phyloP scores from a whole-genome alignment of 2,329 filamentous ascomycete genomes.

The Penicillium expansum region DNA sequence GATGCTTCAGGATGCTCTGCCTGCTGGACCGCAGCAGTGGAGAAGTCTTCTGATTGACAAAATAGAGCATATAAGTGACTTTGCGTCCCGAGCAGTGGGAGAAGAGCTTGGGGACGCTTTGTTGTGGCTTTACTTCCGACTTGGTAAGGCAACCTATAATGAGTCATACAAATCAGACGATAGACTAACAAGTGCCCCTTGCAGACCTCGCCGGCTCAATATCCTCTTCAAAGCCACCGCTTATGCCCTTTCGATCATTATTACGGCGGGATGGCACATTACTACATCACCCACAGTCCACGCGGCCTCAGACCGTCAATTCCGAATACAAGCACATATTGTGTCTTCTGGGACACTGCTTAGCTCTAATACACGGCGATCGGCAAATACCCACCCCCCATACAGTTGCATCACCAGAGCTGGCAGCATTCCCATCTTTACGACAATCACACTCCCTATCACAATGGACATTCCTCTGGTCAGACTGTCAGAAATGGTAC shows the following conservation, averaged over 20 bases:
- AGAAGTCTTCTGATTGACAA: slow-evolving; percentile 7
- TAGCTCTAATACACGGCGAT: slow-evolving; percentile 18
- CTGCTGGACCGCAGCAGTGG: slow-evolving; percentile 18
- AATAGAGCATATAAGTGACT: slow-evolving; percentile 3
- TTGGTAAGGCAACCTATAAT: slow-evolving; percentile 17
- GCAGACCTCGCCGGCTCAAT: slow-evolving; percentile 25
- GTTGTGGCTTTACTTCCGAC: slow-evolving; percentile 22
- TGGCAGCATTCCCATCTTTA: slow-evolving; percentile 16
- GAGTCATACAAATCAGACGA: no score
- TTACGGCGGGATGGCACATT: slow-evolving; percentile 19
- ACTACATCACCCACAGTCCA: slow-evolving; percentile 3
- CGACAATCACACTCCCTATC: slow-evolving; percentile 22
- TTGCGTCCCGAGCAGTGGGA: slow-evolving; percentile 1
- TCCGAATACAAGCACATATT: slow-evolving; percentile 20
- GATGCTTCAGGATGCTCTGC: slow-evolving; percentile 19
- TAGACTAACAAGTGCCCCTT: not conserved
- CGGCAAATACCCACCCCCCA: slow-evolving; percentile 10
- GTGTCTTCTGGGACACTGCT: slow-evolving; percentile 19
- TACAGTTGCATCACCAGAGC: slow-evolving; percentile 6
- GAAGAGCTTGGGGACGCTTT: slow-evolving; percentile 19
- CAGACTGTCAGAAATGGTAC: slow-evolving; percentile 28
- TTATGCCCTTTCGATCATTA: slow-evolving; percentile 19
- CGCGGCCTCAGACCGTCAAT: slow-evolving; percentile 7
- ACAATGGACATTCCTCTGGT: slow-evolving; percentile 27
- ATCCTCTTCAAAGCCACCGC: slow-evolving; percentile 12